These are phyloP conservation scores for Flaveria trinervia DNA, from an alignment of 129 eudicot genomes.

Conservation along the genomic window DNA sequence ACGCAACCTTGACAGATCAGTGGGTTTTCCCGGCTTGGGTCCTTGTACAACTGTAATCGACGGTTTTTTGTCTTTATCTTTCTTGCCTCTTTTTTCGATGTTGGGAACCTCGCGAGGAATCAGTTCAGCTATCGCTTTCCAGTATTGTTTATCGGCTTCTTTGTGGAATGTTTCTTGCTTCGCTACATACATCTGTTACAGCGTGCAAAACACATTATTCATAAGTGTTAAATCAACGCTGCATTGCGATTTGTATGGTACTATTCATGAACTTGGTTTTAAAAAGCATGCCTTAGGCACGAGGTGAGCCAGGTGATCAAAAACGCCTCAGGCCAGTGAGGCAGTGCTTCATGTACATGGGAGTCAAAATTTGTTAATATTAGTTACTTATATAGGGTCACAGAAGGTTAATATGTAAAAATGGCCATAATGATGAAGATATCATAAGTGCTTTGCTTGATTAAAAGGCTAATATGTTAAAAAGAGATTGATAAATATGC, in stretches of 20 bases:
- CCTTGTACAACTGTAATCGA: conserved; percentile 64
- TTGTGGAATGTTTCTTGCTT: conserved; percentile 59
- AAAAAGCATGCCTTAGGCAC: too few species aligned
- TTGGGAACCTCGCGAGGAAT: conserved; percentile 61
- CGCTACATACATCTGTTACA: conserved; percentile 47
- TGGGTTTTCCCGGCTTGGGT: conserved; percentile 72
- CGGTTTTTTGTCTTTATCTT: conserved; percentile 56
- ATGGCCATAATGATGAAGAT: too few species aligned
- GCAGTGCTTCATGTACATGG: too few species aligned
- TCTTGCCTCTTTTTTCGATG: conserved; percentile 57
- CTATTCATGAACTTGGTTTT: background rate
- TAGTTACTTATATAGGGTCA: too few species aligned
- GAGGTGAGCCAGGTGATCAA: too few species aligned
- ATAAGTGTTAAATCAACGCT: background rate
- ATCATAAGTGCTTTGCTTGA: background rate
- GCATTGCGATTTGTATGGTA: conserved; percentile 8
- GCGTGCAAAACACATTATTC: background rate
- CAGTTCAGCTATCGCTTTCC: conserved; percentile 67
- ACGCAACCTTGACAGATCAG: conserved; percentile 70
- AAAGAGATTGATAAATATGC: too few species aligned
- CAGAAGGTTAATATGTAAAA: too few species aligned
- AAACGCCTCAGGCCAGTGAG: too few species aligned
- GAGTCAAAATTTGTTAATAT: too few species aligned
- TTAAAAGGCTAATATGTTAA: too few species aligned
- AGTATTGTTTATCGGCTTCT: conserved; percentile 59